phyloP scores from a whole-genome alignment of 75 land plant genomes.

The Pinus tabuliformis region DNA sequence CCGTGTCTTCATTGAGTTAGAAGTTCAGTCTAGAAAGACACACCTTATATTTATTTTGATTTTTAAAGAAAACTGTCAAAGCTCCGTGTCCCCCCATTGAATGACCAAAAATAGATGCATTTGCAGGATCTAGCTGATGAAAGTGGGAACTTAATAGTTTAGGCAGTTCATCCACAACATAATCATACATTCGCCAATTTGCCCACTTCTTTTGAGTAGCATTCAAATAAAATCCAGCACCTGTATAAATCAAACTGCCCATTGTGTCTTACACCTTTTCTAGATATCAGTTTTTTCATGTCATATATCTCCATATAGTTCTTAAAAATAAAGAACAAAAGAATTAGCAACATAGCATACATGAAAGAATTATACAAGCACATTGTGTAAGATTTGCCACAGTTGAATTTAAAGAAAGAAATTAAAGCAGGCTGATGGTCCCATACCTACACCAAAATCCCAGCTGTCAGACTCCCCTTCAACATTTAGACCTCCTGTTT shows the following conservation, averaged over 20 bases:
- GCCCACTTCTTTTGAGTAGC: constrained; percentile 98
- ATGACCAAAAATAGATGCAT: constrained; percentile 89
- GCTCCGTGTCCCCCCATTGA: constrained; percentile 99
- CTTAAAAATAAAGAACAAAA: not conserved
- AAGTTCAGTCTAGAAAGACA: not conserved
- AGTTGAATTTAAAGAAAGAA: not conserved
- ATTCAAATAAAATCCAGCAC: constrained; percentile 98
- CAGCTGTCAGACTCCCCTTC: constrained; percentile 97
- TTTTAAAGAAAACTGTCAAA: constrained; percentile 82
- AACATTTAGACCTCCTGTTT: constrained; percentile 86
- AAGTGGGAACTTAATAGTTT: constrained; percentile 62
- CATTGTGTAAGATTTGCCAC: not conserved
- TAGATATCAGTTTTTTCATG: not conserved
- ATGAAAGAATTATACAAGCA: constrained; percentile 1
- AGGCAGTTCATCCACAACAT: constrained; percentile 92
- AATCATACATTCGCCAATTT: constrained; percentile 98
- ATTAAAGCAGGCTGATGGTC: not conserved
- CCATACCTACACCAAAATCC: constrained; percentile 96
- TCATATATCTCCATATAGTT: not conserved
- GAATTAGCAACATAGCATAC: not conserved
- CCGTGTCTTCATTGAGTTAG: not conserved
- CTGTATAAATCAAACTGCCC: constrained; percentile 28
- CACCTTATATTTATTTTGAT: constrained; percentile 87
- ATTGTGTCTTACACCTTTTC: not conserved
- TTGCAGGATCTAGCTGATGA: constrained; percentile 72